Conservation (phyloP, 1,139 yeast genomes). For the Groenewaldozyma auringiensis region DNA sequence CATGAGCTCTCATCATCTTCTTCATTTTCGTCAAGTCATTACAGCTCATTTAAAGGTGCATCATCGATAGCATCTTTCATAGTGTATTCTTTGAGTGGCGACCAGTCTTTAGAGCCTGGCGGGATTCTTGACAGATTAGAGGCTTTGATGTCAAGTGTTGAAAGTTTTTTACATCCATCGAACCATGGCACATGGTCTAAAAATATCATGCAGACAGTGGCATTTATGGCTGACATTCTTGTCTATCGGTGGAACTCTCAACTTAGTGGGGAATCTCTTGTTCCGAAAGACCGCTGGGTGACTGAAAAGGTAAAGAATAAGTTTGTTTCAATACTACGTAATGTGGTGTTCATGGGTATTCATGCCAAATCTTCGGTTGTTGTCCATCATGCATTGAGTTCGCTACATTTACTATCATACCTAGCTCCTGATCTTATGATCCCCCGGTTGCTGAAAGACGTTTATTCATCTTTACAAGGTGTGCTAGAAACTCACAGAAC, state of each 20-base stretch:
- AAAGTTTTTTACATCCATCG: constrained; percentile 87
- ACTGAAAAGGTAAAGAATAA: constrained; percentile 40
- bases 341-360: constrained; percentile 61
- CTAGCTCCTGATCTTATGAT: constrained; percentile 55
- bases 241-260: constrained; percentile 32
- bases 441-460: constrained; percentile 60
- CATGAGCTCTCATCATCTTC: neutral
- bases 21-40: constrained; percentile 10
- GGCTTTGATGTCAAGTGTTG: constrained; percentile 59
- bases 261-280: constrained; percentile 26
- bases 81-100: constrained; percentile 53
- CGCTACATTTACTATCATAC: constrained; percentile 58
- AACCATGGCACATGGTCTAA: constrained; percentile 80
- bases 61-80: constrained; percentile 48
- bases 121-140: constrained; percentile 49
- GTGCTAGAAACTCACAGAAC: constrained; percentile 80
- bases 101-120: constrained; percentile 31
- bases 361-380: constrained; percentile 64
- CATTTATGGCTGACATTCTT: constrained; percentile 31
- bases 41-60: constrained; percentile 21
- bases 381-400: constrained; percentile 51
- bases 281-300: constrained; percentile 39
- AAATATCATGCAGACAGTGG: constrained; percentile 56
- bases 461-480: constrained; percentile 74
- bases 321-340: constrained; percentile 52